Evolutionary conservation across 2,329 filamentous ascomycete species (phyloP), one percentile per base, ranked within the genome.

Genomic region (Exserohilum turcica): DNA sequence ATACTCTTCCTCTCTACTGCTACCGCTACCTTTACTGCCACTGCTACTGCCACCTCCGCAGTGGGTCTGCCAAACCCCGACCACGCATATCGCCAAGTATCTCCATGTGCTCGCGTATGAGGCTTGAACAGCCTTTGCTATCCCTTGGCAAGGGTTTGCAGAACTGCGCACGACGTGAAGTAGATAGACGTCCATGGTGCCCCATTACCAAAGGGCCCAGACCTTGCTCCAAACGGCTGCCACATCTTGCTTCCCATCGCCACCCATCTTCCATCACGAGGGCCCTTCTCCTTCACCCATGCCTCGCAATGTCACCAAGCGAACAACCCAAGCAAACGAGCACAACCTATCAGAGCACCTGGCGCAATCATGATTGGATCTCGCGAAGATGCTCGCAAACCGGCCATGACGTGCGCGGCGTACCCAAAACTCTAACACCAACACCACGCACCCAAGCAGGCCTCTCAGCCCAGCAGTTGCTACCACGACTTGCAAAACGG

Each of bases 21-120:
- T n/a, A n/a, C n/a, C n/a, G n/a, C n/a, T n/a, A n/a, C n/a, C n/a
- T n/a, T n/a, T n/a, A n/a, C n/a, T n/a, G n/a, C n/a, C n/a, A n/a
- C n/a, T n/a, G n/a, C n/a, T n/a, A n/a, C n/a, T n/a, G 29, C 18
- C 49, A 21, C 35, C 53, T 53, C 59, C 51, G 52, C 54, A 47
- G 42, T 43, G 16, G 38, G 31, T 6, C 19, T 31, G 37, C 3
- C 42, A 36, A 43, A 32, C 37, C 27, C 37, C 27, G 33, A 28
- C 16, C 28, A 28, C 35, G 10, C 12, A 28, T 28, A 29, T 32
- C 36, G 37, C 48, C 8, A 50, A n/a, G 19, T 18, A 27, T 29
- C 21, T 24, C 21, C 21, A 24, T 4, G 21, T 24, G 21, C 21
- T 24, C 4, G 7, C 4, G 21, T 24, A 7, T 24, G 21, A 24